Evolutionary conservation across 768 basidiomycete species (phyloP).

Genomic region (Piloderma croceum): DNA sequence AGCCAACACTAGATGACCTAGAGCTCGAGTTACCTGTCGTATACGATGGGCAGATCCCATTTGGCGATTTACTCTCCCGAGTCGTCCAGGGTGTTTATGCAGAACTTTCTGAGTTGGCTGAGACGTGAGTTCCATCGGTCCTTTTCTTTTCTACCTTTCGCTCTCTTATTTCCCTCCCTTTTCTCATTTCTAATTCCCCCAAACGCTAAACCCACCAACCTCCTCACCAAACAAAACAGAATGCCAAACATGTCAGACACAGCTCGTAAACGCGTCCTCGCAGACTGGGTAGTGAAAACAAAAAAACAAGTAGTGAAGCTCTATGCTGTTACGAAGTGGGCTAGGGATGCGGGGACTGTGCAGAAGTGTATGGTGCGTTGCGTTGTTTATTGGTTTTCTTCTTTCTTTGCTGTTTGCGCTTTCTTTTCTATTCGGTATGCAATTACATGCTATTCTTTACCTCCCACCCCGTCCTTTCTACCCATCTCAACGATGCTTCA

Average conservation of each 20-base stretch:
- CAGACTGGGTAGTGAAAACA: conserved; percentile 86
- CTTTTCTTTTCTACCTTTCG: background rate
- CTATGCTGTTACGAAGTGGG: conserved; percentile 84
- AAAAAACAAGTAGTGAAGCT: conserved; percentile 89
- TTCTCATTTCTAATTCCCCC: conserved; percentile 1
- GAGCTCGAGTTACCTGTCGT: conserved; percentile 73
- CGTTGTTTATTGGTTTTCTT: background rate
- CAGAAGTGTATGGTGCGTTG: conserved; percentile 77
- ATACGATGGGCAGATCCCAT: conserved; percentile 63
- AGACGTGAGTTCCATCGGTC: conserved; percentile 56
- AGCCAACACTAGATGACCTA: conserved; percentile 48
- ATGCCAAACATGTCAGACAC: conserved; percentile 80
- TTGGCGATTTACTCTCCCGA: conserved; percentile 71
- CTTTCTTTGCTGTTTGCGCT: too few relatives aligned
- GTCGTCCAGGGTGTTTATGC: conserved; percentile 77
- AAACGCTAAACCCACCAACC: conserved; percentile 4
- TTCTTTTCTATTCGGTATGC: too few relatives aligned
- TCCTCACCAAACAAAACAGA: too few relatives aligned
- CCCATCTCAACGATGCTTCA: too few relatives aligned
- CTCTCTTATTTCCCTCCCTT: conserved; percentile 5
- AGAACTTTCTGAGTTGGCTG: conserved; percentile 75
- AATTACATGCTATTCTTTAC: too few relatives aligned
- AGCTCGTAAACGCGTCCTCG: conserved; percentile 73
- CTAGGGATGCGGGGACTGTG: conserved; percentile 74
- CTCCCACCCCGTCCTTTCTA: too few relatives aligned